Base-by-base conservation (phyloP, 345 rosid species). In the Eucalyptus urophylla region DNA sequence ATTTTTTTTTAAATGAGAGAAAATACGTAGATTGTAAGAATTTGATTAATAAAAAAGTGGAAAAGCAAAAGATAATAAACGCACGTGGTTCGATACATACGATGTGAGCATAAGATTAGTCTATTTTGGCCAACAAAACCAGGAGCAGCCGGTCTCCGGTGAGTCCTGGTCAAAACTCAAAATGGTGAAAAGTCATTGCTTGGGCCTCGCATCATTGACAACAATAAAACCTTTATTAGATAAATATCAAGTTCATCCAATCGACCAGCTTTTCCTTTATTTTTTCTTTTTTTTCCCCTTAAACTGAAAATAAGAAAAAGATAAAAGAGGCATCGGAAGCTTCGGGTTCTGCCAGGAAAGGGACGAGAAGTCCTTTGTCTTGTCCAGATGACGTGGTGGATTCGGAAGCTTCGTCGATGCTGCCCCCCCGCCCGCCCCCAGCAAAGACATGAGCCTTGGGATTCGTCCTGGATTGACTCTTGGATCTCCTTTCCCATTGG, bases 241-340 rank as follows among this genome's bases (percentile, higher is more conserved):
- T 67, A 31, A 15, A 8, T 14, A 97, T 96, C 10, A 99, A 96
- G 89, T 96, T 94, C 76, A 67, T 62, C 16, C 16, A 27, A 13
- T n/a, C 62, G 3, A 62, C 1, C 16, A 27, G 69, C 69, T 62
- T 29, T 62, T 60, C n/a, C 29, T 27, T 5, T 11, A 2, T 8
- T 6, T 14, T 53, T 1, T 4, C 0, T 0, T 16, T 51, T 8
- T 53, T 51, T 19, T 2, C 24, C 56, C 56, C 56, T 19, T 19
- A 53, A 19, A 53, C 56, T 19, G 56, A 53, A 53, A 53, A 53
- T 25, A 58, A 6, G 13, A 3, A 8, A 24, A 60, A 25, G 65
- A 25, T 58, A 25, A 60, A 25, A 1, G 14, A 11, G n/a, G n/a
- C 6, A 2, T 24, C 1, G 67, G 67, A 60, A 25, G 4, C 67